phyloP scores from a whole-genome alignment of 129 eudicot genomes.

The Solidago caesia region DNA sequence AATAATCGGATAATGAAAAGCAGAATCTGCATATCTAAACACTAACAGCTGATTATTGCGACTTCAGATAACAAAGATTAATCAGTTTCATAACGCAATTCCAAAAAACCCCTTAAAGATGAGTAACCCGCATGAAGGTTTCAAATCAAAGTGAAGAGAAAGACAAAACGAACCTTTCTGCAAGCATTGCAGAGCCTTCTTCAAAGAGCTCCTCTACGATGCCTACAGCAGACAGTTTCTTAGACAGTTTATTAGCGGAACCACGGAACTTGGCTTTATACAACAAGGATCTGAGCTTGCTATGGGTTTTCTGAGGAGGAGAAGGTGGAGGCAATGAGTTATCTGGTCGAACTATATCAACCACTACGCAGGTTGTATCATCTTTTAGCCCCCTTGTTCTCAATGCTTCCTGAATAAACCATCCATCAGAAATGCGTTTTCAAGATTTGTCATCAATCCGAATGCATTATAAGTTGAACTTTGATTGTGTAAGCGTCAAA shows the following conservation, averaged over 20 bases:
- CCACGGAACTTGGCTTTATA: constrained; percentile 50
- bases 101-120: background rate
- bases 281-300: constrained; percentile 51
- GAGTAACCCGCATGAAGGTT: background rate
- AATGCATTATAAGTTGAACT: background rate
- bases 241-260: constrained; percentile 46
- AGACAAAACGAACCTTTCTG: constrained; percentile 56
- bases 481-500: too few species aligned
- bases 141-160: background rate
- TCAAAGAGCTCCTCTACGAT: constrained; percentile 81
- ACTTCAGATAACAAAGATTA: too few species aligned
- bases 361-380: constrained; percentile 87
- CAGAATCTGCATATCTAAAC: too few species aligned
- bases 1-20: too few species aligned
- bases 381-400: constrained; percentile 71
- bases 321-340: constrained; percentile 47
- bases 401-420: constrained; percentile 61
- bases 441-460: background rate
- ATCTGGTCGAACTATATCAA: constrained; percentile 72
- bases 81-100: background rate
- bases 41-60: too few species aligned
- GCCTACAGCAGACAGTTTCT: constrained; percentile 61
- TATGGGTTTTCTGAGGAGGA: constrained; percentile 53
- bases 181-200: constrained; percentile 92
- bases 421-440: constrained; percentile 15